A percentile compares a stretch with the other conserved stretches of the same genome.
Conservation (phyloP, 176 grass and related monocot species). For the Metroxylon sagu region DNA sequence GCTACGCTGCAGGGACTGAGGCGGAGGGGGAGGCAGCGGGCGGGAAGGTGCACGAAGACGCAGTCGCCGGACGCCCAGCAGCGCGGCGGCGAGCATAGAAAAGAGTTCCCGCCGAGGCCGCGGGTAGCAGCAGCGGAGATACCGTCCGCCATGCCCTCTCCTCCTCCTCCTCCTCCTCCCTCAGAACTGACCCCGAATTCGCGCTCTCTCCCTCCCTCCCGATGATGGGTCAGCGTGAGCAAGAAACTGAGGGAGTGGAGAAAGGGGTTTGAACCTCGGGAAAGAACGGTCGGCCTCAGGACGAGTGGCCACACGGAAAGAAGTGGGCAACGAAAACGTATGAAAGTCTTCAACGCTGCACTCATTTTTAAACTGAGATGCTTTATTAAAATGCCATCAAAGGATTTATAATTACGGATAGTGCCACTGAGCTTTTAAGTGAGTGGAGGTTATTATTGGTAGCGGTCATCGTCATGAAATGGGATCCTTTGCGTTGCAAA, state of each 20-base stretch:
- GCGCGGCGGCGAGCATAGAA: neutral
- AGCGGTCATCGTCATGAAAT: too few species aligned
- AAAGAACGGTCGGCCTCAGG: neutral
- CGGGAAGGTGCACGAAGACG: conserved; percentile 23
- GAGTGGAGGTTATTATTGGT: too few species aligned
- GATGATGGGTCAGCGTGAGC: neutral
- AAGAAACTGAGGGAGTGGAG: conserved; percentile 9
- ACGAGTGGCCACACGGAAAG: too few species aligned
- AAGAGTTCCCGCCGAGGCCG: conserved; percentile 26
- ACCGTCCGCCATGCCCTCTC: neutral
- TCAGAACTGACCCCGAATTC: too few species aligned
- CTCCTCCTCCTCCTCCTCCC: neutral
- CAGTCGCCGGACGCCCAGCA: conserved; percentile 7
- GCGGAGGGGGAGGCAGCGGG: neutral
- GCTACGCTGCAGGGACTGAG: neutral
- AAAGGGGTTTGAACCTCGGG: conserved; percentile 7
- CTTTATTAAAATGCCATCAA: too few species aligned
- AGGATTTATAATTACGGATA: too few species aligned
- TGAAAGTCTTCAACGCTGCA: too few species aligned
- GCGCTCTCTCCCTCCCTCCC: neutral
- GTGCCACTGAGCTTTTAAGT: too few species aligned
- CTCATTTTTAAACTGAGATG: too few species aligned
- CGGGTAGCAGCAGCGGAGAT: conserved; percentile 18
- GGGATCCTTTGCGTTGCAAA: too few species aligned
- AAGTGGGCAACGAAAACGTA: too few species aligned